phyloP scores from a whole-genome alignment of 2,329 filamentous ascomycete species.

The Fusarium nanum region DNA sequence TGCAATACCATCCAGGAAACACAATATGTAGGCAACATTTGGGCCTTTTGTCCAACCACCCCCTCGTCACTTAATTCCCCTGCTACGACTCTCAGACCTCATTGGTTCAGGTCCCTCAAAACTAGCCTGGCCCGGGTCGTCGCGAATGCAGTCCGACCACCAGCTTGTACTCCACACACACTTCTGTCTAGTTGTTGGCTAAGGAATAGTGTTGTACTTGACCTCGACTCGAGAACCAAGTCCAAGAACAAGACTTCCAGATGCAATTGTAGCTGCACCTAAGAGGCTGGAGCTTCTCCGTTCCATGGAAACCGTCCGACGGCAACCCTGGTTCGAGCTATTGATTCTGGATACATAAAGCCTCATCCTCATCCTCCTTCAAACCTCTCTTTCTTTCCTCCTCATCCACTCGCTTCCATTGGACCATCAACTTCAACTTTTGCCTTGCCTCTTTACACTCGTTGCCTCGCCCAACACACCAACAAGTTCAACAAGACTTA shows the following conservation, averaged over 20 bases:
- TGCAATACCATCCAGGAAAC: not conserved
- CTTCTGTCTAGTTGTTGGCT: constrained; percentile 6
- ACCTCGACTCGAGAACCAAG: not conserved
- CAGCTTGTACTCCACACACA: constrained; percentile 14
- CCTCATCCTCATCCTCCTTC: constrained; percentile 31
- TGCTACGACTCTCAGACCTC: constrained; percentile 23
- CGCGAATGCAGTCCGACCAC: constrained; percentile 32
- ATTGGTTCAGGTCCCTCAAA: constrained; percentile 13
- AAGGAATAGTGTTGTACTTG: not conserved
- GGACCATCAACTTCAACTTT: constrained; percentile 33
- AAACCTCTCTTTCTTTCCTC: constrained; percentile 23
- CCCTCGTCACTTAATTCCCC: constrained; percentile 12
- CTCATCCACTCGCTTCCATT: constrained; percentile 50
- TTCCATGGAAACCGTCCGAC: constrained; percentile 19
- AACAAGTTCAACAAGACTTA: not conserved
- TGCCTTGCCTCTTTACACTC: constrained; percentile 43
- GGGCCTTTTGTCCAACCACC: constrained; percentile 21
- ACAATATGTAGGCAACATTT: constrained; percentile 1
- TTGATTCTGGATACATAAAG: constrained; percentile 49
- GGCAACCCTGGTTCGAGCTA: not conserved
- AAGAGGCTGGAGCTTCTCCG: constrained; percentile 16
- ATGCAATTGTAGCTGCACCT: constrained; percentile 13
- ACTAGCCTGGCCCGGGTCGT: constrained; percentile 31
- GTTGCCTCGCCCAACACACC: constrained; percentile 39
- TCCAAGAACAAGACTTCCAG: constrained; percentile 14